phyloP scores from a whole-genome alignment of 306 rosid genomes.

The Fragaria ananassa region DNA sequence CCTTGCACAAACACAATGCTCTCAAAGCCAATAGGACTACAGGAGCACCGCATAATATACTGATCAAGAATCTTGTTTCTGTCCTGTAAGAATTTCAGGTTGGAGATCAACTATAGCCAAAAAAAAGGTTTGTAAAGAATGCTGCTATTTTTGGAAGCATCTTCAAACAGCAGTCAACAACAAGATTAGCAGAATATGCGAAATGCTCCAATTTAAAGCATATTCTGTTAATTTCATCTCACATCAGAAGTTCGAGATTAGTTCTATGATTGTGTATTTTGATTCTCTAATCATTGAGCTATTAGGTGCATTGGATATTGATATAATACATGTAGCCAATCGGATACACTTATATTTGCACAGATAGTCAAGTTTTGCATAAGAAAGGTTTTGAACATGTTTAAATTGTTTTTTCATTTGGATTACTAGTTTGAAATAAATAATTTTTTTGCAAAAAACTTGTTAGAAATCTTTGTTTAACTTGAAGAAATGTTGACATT shows the following conservation, averaged over 20 bases:
- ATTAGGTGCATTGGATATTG: not conserved
- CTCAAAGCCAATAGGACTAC: not conserved
- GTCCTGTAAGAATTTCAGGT: not conserved
- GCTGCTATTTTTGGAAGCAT: not conserved
- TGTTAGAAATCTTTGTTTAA: not conserved
- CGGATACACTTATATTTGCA: not conserved
- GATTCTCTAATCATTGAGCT: not conserved
- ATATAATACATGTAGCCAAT: not conserved
- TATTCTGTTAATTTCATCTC: not conserved
- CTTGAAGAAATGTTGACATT: not conserved
- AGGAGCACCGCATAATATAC: not conserved
- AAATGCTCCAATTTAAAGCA: not conserved
- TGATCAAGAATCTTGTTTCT: not conserved
- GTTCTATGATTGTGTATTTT: not conserved
- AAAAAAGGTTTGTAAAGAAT: constrained; percentile 3
- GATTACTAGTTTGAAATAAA: not conserved
- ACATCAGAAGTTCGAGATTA: not conserved
- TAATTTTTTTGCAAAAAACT: too few relatives aligned
- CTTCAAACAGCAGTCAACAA: not conserved
- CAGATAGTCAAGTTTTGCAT: not conserved
- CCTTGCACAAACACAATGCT: not conserved
- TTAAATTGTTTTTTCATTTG: not conserved
- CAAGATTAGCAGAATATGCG: not conserved
- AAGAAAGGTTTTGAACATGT: not conserved
- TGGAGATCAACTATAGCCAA: not conserved